Conservation (phyloP, 2,329 filamentous ascomycete species). For the Fusarium pilosicola region DNA sequence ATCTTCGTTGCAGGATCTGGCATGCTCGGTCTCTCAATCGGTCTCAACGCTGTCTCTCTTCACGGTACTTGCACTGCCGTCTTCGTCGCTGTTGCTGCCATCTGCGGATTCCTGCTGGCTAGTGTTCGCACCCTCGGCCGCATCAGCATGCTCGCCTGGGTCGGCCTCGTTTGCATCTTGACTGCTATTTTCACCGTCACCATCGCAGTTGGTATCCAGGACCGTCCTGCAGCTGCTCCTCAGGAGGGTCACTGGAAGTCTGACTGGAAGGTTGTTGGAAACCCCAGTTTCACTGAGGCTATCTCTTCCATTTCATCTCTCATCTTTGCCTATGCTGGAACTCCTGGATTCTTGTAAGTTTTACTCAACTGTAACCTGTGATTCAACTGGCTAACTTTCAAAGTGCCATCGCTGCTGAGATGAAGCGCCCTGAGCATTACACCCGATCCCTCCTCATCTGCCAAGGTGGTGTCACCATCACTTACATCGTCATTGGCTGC, state of each 20-base stretch:
- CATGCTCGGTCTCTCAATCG: constrained; percentile 49
- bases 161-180: constrained; percentile 38
- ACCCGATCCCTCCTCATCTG: constrained; percentile 42
- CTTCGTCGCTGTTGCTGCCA: constrained; percentile 52
- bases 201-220: constrained; percentile 36
- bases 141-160: constrained; percentile 48
- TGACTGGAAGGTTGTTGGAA: constrained; percentile 46
- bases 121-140: constrained; percentile 48
- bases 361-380: fast-evolving
- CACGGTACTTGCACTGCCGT: constrained; percentile 53
- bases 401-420: constrained; percentile 45
- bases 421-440: constrained; percentile 46
- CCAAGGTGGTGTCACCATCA: constrained; percentile 44
- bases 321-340: constrained; percentile 52
- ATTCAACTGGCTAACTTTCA: neutral
- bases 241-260: constrained; percentile 41
- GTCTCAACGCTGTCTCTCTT: constrained; percentile 52
- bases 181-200: constrained; percentile 38
- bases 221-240: constrained; percentile 31
- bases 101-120: constrained; percentile 45
- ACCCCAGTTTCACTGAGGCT: constrained; percentile 47
- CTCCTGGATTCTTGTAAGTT: constrained; percentile 46
- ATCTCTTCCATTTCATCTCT: constrained; percentile 48
- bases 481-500: constrained; percentile 48
- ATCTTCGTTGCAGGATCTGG: constrained; percentile 33